Conservation (phyloP, 257 asterid species). For the Gentiana dahurica region DNA sequence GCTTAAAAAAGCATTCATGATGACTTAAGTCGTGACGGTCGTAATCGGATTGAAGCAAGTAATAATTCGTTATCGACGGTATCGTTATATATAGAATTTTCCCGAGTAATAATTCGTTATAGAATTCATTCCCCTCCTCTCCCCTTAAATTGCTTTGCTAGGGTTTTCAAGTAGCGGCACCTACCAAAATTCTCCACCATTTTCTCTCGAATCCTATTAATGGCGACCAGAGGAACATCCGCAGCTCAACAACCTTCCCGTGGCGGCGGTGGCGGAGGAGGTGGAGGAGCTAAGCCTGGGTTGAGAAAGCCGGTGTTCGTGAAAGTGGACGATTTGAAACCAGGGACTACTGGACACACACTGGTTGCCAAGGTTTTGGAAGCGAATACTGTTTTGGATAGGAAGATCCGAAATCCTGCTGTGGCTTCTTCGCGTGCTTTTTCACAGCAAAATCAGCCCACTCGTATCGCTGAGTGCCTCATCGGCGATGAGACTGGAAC, state of each 20-base stretch:
- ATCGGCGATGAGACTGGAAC: slow-evolving; percentile 76
- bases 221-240: slow-evolving; percentile 47
- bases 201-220: slow-evolving; percentile 7
- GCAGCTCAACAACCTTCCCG: slow-evolving; percentile 7
- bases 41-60: no score
- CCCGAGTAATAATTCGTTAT: no score
- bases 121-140: neutral
- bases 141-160: slow-evolving; percentile 13
- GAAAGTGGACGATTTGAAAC: slow-evolving; percentile 55
- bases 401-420: slow-evolving; percentile 57
- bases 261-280: slow-evolving; percentile 18
- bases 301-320: slow-evolving; percentile 70
- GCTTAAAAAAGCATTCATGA: no score
- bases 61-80: no score
- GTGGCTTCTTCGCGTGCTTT: slow-evolving; percentile 33
- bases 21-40: no score
- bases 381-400: slow-evolving; percentile 50
- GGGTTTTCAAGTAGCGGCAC: slow-evolving; percentile 22
- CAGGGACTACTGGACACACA: slow-evolving; percentile 66
- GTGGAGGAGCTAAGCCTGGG: slow-evolving; percentile 27
- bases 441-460: slow-evolving; percentile 35
- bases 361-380: slow-evolving; percentile 52
- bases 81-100: no score
- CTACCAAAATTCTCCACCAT: neutral
- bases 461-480: slow-evolving; percentile 69